Evolutionary conservation across 108 stramenopile genomes (phyloP).

Genomic region (Heterococcus sp.): DNA sequence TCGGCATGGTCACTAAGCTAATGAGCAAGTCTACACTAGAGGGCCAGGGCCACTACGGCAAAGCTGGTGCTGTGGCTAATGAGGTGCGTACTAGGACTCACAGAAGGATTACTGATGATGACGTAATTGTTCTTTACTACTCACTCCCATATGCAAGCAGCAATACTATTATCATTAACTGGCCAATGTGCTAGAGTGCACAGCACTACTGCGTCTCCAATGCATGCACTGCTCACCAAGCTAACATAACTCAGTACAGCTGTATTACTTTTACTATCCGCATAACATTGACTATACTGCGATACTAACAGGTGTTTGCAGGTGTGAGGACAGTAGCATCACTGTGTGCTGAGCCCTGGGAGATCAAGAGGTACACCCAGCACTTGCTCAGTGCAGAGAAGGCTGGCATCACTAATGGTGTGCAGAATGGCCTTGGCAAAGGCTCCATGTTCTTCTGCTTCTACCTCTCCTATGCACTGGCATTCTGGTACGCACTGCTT

Average conservation of each 20-base stretch:
- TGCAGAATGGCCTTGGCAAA: slow-evolving; percentile 6
- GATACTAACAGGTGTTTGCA: slow-evolving; percentile 11
- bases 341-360: slow-evolving; percentile 32
- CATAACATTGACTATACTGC: neutral
- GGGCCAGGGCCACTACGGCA: slow-evolving; percentile 11
- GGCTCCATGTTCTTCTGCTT: slow-evolving; percentile 21
- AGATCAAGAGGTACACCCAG: slow-evolving; percentile 14
- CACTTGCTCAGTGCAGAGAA: slow-evolving; percentile 29
- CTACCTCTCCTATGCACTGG: slow-evolving; percentile 31
- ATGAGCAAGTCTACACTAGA: slow-evolving; percentile 9
- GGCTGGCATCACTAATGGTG: slow-evolving; percentile 37
- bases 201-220: too few relatives aligned
- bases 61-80: slow-evolving; percentile 31
- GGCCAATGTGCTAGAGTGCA: too few relatives aligned
- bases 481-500: slow-evolving; percentile 18
- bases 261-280: neutral
- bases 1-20: slow-evolving; percentile 10
- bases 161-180: too few relatives aligned
- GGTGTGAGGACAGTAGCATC: slow-evolving; percentile 50
- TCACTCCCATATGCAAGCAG: too few relatives aligned
- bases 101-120: too few relatives aligned
- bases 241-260: neutral
- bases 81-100: slow-evolving; percentile 8
- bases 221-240: neutral
- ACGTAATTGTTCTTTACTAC: too few relatives aligned